Base-by-base conservation (phyloP, 345 rosid species). In the Camelina hispida region DNA sequence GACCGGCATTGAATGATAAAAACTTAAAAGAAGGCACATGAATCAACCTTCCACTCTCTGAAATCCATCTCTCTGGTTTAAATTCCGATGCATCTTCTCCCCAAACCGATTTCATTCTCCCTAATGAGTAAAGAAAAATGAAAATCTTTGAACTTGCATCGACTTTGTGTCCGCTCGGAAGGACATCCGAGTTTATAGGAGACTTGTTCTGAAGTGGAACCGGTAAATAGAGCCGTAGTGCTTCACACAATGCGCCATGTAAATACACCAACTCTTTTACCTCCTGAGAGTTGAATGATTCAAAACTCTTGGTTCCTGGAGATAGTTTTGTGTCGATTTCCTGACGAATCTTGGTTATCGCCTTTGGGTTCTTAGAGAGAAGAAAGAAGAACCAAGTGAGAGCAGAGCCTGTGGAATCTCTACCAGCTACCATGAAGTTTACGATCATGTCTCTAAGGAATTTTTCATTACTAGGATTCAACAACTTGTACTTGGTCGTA, bases 361-460 rank as follows among this genome's bases (percentile, higher is more conserved):
- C 65, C 5, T 15, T 2, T 3, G 78, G 80, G 53, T 78, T 73
- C 35, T 68, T 75, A 1, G 79, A 72, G 18, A 80, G 62, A 53
- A 74, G 71, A 83, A 77, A 82, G 23, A 84, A 80, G 66, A 82
- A 79, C 85, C 85, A 84, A 67, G 80, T 52, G 28, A 84, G 82
- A 48, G 68, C 63, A 9, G 82, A 57, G 13, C 72, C 69, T 14
- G 79, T 68, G 12, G 85, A 78, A 56, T 79, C 79, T 63, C 75
- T 62, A 4, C 67, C 71, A 1, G 81, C 85, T 6, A 78, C 25
- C 72, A 78, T 61, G 32, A 80, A 25, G 63, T 46, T 53, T 9
- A 68, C 15, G 1, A 76, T 44, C 43, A 55, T 82, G 65, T 84
- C 87, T 50, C 77, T 68, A 25, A 84, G 67, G 56, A 75, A 75